Base-by-base conservation (phyloP, 139 green algal species). In the Nannochloris sp. region DNA sequence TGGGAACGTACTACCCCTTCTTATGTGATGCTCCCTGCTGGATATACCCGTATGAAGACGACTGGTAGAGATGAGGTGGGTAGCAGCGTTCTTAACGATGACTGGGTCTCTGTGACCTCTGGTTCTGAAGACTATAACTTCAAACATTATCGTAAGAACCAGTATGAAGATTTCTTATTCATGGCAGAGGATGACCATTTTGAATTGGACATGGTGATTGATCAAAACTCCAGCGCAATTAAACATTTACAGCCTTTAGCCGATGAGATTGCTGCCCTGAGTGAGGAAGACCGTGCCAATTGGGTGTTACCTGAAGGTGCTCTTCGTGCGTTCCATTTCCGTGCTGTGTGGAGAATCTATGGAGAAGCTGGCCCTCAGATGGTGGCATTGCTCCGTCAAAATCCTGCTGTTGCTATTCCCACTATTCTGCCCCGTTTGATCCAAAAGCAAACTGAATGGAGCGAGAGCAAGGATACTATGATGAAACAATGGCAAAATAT, bases 81-180 rank as follows among this genome's bases (percentile, higher is more conserved):
- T 3, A 42, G 78, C 12, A 53, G 60, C 3, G 58, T 97, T 24
- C 77, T 98, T 8, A 97, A 99, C 65, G 83, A 97, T 65, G 66
- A 80, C 25, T 97, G 88, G 79, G 92, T 98, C 48, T 89, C 78
- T 10, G 92, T 99, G 33, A 97, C 94, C 47, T 92, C 82, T n/a
- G 93, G 93, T 36, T 90, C 81, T 24, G 90, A 96, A 70, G 89
- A 94, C 72, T 90, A 91, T 76, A 86, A 79, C 13, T 95, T 96
- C 81, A 95, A 92, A 74, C 82, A 95, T 61, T 97, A 98, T 89
- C 83, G 92, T 64, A 97, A 97, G 75, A 99, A 99, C 73, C 94
- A 98, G 82, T 99, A 97, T 54, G 93, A 97, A 79, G 92, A 97
- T 72, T 79, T 77, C 8, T 73, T 88, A 56, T 89, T 91, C 71